Evolutionary conservation across 2,329 filamentous ascomycete genomes (phyloP).

Genomic region (Piedraia hortae): DNA sequence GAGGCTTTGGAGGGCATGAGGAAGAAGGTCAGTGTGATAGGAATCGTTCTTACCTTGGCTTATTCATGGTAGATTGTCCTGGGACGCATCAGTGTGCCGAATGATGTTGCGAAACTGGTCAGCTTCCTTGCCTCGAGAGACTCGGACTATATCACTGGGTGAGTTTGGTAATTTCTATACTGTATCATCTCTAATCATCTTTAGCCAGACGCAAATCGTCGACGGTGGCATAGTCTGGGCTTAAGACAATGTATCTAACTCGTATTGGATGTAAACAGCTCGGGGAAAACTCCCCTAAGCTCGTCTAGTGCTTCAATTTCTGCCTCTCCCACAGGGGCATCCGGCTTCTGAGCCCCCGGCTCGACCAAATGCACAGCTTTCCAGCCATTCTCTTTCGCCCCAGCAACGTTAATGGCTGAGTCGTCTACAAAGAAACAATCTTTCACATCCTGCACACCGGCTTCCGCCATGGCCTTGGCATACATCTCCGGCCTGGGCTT

Average conservation of each 20-base stretch:
- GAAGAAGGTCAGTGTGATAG: background rate
- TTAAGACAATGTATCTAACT: too few species aligned
- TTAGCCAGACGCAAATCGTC: background rate
- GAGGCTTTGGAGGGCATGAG: constrained; percentile 3
- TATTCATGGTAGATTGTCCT: constrained; percentile 16
- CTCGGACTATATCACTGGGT: constrained; percentile 36
- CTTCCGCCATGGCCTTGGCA: constrained; percentile 65
- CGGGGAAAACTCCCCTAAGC: constrained; percentile 47
- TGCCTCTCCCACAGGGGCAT: constrained; percentile 33
- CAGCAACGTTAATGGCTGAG: constrained; percentile 53
- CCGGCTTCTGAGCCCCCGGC: constrained; percentile 34
- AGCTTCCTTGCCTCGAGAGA: constrained; percentile 31
- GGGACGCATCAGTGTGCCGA: constrained; percentile 28
- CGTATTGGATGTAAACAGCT: constrained; percentile 80
- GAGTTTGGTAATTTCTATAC: constrained; percentile 30
- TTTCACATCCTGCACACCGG: constrained; percentile 35
- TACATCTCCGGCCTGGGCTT: constrained; percentile 71
- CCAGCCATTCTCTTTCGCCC: constrained; percentile 61
- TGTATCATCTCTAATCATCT: constrained; percentile 7
- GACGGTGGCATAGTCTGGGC: too few species aligned
- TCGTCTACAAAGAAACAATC: constrained; percentile 96
- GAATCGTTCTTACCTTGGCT: background rate
- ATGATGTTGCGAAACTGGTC: constrained; percentile 36
- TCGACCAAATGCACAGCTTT: constrained; percentile 66
- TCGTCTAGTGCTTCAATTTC: constrained; percentile 54